Evolutionary conservation across 2,329 filamentous ascomycete species (phyloP).

Genomic region (Alternaria sp.): DNA sequence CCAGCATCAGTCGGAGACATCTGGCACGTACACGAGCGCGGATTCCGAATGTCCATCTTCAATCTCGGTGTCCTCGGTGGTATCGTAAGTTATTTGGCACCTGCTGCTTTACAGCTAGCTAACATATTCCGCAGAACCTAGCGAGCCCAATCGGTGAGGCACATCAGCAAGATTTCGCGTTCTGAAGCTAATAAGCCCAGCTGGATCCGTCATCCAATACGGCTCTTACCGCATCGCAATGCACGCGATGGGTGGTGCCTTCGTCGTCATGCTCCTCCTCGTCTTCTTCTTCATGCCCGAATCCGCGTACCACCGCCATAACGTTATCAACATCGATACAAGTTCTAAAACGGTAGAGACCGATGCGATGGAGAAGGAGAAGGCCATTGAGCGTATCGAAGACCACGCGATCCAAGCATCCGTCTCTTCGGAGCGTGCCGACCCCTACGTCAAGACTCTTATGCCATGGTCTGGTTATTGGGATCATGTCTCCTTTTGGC

Average conservation of each 20-base stretch:
- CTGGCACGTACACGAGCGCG: constrained; percentile 37
- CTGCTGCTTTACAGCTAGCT: not conserved
- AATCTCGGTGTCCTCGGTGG: constrained; percentile 37
- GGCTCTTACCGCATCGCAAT: constrained; percentile 29
- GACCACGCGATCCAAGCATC: not conserved
- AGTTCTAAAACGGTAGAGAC: constrained; percentile 18
- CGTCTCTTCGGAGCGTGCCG: constrained; percentile 8
- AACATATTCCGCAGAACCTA: constrained; percentile 20
- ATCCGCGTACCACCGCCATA: constrained; percentile 22
- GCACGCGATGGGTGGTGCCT: constrained; percentile 34
- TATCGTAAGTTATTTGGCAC: constrained; percentile 15
- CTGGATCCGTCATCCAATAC: constrained; percentile 33
- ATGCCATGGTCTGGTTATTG: constrained; percentile 31
- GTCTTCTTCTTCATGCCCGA: constrained; percentile 39
- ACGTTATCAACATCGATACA: constrained; percentile 31
- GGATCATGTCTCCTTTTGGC: constrained; percentile 32
- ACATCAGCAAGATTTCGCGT: not conserved
- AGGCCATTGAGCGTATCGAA: constrained; percentile 21
- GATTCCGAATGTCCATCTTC: constrained; percentile 35
- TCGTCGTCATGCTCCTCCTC: constrained; percentile 31
- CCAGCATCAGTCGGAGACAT: constrained; percentile 34
- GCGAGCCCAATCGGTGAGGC: constrained; percentile 27
- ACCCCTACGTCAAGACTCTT: constrained; percentile 19
- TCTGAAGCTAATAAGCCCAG: not conserved
- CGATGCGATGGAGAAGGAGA: constrained; percentile 18